Base-by-base conservation (phyloP, 2,329 filamentous ascomycete species). In the Stagonosporopsis chrysanthemi region DNA sequence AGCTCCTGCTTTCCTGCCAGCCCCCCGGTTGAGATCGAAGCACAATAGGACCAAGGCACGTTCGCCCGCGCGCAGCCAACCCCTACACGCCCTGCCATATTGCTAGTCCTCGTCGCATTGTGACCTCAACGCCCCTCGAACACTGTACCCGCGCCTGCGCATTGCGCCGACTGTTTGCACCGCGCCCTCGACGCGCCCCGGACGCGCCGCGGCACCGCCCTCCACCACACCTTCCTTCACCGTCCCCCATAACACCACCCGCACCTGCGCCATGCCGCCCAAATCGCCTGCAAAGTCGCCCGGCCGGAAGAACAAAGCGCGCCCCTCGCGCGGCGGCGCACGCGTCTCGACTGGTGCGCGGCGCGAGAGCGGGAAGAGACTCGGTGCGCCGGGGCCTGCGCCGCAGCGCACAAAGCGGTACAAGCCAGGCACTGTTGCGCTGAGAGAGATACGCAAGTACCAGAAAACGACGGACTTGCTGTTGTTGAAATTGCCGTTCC, bases 401-500 rank as follows among this genome's bases (percentile, higher is more conserved):
- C 73, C 72, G 4, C 54, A 67, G 24, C 69, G 68, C 35, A 69
- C 68, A n/a, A 73, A 72, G 56, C 72, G 80, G 33, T 82, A 82
- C 66, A 81, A 79, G 70, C 76, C 77, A 68, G 86, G 86, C 86
- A 96, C 95, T 77, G 90, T 97, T 82, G 94, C 94, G 86, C 90
- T 98, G 75, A 91, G 92, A 87, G 95, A 99, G 84, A 99, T 99
- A 75, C 90, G 94, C 85, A 90, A 91, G 77, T 98, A 98, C 86
- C 94, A 98, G 84, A 96, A 96, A 84, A 92, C 90, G 65, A 97
- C 94, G 48, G 93, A 98, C 83, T 88, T 99, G 48, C 84, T 99
- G 72, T 92, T 99, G 82, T 89, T 91, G 82, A 98, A 97, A 86
- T 89, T 97, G 64, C 95, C 95, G 61, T 99, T 99, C 86, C 92